Percentiles rank a stretch among this genome's conserved stretches.
Evolutionary conservation across 495 filamentous ascomycete genomes (phyloP).

Genomic region (Aspergillus baeticus): DNA sequence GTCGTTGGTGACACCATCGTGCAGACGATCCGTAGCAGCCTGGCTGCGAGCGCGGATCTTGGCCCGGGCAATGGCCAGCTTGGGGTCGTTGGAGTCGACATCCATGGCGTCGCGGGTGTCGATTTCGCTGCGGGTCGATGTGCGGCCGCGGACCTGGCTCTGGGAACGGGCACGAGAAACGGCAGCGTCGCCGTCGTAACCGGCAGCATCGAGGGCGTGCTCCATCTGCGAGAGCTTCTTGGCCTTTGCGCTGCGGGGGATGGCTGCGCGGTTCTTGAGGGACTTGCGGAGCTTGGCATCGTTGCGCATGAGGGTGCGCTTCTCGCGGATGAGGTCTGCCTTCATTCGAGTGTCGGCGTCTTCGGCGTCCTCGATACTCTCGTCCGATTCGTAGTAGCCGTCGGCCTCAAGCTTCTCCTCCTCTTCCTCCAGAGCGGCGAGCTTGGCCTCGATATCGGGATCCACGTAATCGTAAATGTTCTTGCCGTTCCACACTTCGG

Average conservation of each 20-base stretch:
- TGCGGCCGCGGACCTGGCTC: slow-evolving; percentile 63
- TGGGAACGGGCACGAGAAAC: slow-evolving; percentile 67
- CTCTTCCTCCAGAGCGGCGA: slow-evolving; percentile 88
- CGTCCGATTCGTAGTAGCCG: slow-evolving; percentile 73
- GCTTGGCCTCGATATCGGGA: slow-evolving; percentile 90
- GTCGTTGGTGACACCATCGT: slow-evolving; percentile 63
- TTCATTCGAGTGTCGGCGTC: slow-evolving; percentile 85
- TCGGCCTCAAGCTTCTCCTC: slow-evolving; percentile 86
- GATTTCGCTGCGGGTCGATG: slow-evolving; percentile 41
- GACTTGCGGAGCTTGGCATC: slow-evolving; percentile 89
- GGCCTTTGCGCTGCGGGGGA: slow-evolving; percentile 71
- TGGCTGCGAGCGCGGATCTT: slow-evolving; percentile 78
- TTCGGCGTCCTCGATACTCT: slow-evolving; percentile 73
- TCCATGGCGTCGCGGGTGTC: slow-evolving; percentile 79
- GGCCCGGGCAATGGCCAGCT: slow-evolving; percentile 64
- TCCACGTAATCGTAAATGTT: slow-evolving; percentile 98
- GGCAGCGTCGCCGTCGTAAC: slow-evolving; percentile 77
- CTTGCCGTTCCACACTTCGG: slow-evolving; percentile 88
- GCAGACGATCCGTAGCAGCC: slow-evolving; percentile 71
- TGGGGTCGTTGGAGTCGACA: slow-evolving; percentile 60
- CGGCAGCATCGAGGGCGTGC: slow-evolving; percentile 75
- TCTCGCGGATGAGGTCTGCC: slow-evolving; percentile 92
- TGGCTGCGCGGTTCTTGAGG: slow-evolving; percentile 91
- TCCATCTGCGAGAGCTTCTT: slow-evolving; percentile 85
- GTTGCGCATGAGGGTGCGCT: slow-evolving; percentile 82